phyloP scores from a whole-genome alignment of 805 yeast species.

The Barnettozyma salicaria region DNA sequence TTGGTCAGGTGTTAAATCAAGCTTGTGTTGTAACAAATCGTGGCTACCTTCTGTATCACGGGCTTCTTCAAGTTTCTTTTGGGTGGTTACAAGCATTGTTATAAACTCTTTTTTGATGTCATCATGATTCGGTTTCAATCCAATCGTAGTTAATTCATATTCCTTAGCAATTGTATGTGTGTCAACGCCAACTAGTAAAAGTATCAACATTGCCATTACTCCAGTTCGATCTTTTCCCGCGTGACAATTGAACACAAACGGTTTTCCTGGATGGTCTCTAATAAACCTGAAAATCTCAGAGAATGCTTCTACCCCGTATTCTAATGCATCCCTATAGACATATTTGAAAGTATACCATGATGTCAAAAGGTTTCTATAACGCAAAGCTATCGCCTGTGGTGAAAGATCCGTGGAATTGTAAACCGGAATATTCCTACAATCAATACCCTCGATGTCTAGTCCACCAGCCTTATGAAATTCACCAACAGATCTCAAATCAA shows the following conservation, averaged over 20 bases:
- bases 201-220: constrained; percentile 58
- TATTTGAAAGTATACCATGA: constrained; percentile 58
- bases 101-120: constrained; percentile 21
- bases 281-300: constrained; percentile 47
- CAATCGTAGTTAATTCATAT: constrained; percentile 68
- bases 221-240: constrained; percentile 91
- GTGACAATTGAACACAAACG: constrained; percentile 67
- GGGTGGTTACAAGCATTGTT: constrained; percentile 11
- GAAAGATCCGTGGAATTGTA: constrained; percentile 48
- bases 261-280: constrained; percentile 45
- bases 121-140: constrained; percentile 43
- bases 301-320: constrained; percentile 42
- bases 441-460: constrained; percentile 40
- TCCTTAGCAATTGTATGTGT: constrained; percentile 61
- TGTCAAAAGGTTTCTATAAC: constrained; percentile 47
- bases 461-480: constrained; percentile 46
- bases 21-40: too few relatives aligned
- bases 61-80: constrained; percentile 4
- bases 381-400: constrained; percentile 56
- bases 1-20: constrained; percentile 28
- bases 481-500: constrained; percentile 60
- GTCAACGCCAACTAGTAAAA: constrained; percentile 61
- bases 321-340: constrained; percentile 56
- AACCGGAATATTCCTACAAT: constrained; percentile 51
- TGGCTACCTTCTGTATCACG: constrained; percentile 3